These are phyloP conservation scores for Miscanthus lutarioriparius DNA, from an alignment of 176 grass and related monocot genomes.

Conservation along the genomic window DNA sequence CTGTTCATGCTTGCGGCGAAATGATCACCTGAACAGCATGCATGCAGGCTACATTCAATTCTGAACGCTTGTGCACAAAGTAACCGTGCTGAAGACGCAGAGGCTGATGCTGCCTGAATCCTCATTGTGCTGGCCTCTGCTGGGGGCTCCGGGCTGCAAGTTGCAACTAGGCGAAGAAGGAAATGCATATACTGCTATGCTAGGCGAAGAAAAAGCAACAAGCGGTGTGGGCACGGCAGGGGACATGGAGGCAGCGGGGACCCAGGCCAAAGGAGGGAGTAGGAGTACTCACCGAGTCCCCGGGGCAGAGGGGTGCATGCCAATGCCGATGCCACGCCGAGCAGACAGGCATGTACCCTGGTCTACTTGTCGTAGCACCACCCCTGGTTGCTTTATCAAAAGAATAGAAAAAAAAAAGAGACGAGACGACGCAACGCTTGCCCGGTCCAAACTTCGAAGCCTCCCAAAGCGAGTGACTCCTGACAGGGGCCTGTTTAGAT, in stretches of 20 bases:
- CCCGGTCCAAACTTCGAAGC: slow-evolving; percentile 21
- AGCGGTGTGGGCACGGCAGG: slow-evolving; percentile 32
- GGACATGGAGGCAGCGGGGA: slow-evolving; percentile 44
- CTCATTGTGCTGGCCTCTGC: background rate
- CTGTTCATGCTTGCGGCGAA: slow-evolving; percentile 34
- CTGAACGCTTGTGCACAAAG: slow-evolving; percentile 49
- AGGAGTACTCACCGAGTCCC: background rate
- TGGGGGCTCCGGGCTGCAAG: background rate
- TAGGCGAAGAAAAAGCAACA: slow-evolving; percentile 30
- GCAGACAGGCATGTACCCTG: background rate
- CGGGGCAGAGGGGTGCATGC: background rate
- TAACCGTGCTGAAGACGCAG: slow-evolving; percentile 12
- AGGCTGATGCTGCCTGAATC: background rate
- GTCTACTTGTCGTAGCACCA: background rate
- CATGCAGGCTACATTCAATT: background rate
- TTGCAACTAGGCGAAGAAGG: background rate
- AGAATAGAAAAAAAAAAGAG: slow-evolving; percentile 37
- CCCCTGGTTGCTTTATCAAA: slow-evolving; percentile 30
- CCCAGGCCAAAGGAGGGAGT: background rate
- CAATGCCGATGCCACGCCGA: background rate
- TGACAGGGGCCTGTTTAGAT: no score
- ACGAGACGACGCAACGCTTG: background rate
- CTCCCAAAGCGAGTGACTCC: slow-evolving; percentile 12
- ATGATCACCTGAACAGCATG: slow-evolving; percentile 36
- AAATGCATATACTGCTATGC: background rate